phyloP scores from a whole-genome alignment of 441 rosid species.

The Manihot esculenta region DNA sequence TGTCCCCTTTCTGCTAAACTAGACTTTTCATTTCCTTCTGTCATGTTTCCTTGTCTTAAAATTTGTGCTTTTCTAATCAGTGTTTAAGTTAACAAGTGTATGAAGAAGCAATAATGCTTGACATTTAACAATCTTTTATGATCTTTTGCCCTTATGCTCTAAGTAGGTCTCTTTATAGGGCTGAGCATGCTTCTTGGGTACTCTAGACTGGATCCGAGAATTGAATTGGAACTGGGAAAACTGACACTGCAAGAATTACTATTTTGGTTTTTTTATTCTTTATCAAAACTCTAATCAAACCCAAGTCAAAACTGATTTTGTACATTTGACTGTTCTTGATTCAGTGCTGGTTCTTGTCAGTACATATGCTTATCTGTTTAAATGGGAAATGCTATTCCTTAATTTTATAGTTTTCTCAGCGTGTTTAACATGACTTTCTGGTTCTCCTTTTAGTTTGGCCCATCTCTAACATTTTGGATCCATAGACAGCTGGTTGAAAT shows the following conservation, averaged over 20 bases:
- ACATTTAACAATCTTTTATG: too few relatives aligned
- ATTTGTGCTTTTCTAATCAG: background rate
- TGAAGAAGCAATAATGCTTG: background rate
- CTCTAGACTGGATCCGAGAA: too few relatives aligned
- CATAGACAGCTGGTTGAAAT: background rate
- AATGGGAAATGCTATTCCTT: background rate
- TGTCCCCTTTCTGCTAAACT: slow-evolving; percentile 3
- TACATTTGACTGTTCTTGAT: too few relatives aligned
- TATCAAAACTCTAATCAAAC: too few relatives aligned
- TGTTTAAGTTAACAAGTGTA: background rate
- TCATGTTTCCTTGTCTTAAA: background rate
- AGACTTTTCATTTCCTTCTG: background rate
- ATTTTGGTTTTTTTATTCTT: too few relatives aligned
- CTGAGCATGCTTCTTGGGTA: too few relatives aligned
- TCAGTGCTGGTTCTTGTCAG: too few relatives aligned
- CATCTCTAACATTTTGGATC: background rate
- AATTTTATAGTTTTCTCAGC: background rate
- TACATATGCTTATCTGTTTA: background rate
- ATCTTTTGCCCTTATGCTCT: background rate
- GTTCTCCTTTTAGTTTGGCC: background rate
- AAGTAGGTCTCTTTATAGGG: background rate
- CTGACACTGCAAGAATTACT: too few relatives aligned
- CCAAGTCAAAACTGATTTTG: too few relatives aligned
- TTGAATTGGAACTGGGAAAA: too few relatives aligned
- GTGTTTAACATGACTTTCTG: background rate